phyloP scores from a whole-genome alignment of 2,329 filamentous ascomycete genomes.

The Exophiala mesophila region DNA sequence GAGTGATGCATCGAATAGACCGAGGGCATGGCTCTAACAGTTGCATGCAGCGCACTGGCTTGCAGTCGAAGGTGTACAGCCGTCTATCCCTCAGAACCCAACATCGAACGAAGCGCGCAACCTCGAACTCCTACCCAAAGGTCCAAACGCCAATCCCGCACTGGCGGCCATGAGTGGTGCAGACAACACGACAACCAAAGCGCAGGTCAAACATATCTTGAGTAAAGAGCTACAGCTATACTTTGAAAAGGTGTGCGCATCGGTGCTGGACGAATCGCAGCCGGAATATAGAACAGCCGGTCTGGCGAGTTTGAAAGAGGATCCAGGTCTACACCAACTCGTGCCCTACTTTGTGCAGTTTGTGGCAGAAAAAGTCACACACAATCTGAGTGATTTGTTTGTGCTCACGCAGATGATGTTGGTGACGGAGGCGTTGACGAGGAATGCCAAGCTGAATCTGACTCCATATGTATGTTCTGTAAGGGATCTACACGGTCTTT shows the following conservation, averaged over 20 bases:
- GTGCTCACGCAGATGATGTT: constrained; percentile 89
- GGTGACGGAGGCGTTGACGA: constrained; percentile 75
- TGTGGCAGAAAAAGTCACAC: constrained; percentile 91
- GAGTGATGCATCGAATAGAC: too few relatives aligned
- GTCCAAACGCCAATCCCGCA: constrained; percentile 78
- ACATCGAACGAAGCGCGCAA: constrained; percentile 76
- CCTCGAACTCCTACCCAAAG: constrained; percentile 84
- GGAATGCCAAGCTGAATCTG: constrained; percentile 74
- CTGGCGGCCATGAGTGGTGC: constrained; percentile 77
- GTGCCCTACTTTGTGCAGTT: constrained; percentile 96
- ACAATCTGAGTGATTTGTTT: constrained; percentile 85
- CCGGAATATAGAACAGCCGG: constrained; percentile 84
- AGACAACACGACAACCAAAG: constrained; percentile 78
- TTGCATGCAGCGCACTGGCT: constrained; percentile 76
- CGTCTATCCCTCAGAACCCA: constrained; percentile 93
- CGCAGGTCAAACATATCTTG: constrained; percentile 89
- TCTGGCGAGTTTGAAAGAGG: constrained; percentile 76
- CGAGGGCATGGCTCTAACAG: neutral
- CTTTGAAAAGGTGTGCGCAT: constrained; percentile 89
- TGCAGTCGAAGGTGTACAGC: constrained; percentile 94
- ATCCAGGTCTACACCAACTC: constrained; percentile 90
- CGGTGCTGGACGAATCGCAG: constrained; percentile 80
- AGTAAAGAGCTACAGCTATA: constrained; percentile 95
- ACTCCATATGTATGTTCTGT: constrained; percentile 56
- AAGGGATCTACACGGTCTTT: neutral